A percentile compares a stretch with the other conserved stretches of the same genome.
Conservation (phyloP, 176 grass and related monocot species). For the Carex myosuroides region DNA sequence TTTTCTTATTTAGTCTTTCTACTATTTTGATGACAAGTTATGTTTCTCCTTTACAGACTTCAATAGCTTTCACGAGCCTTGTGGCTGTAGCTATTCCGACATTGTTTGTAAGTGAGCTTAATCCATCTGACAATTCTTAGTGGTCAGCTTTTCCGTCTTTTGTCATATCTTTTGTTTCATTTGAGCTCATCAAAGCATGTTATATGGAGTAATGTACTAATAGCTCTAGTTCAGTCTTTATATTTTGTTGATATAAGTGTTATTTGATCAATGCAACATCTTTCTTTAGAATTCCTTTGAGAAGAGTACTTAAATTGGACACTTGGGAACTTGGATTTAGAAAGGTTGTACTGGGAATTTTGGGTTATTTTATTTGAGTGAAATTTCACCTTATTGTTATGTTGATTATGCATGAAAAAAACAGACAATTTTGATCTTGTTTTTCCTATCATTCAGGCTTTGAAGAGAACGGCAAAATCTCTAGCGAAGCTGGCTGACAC, state of each 20-base stretch:
- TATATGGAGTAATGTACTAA: neutral
- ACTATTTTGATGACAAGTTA: neutral
- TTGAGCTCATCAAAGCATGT: neutral
- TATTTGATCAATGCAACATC: neutral
- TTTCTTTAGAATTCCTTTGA: neutral
- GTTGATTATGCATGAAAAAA: neutral
- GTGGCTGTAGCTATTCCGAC: conserved; percentile 58
- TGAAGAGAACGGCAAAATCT: conserved; percentile 67
- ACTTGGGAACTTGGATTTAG: conserved; percentile 9
- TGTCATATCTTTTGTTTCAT: neutral
- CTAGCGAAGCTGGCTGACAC: conserved; percentile 60
- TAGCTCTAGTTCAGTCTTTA: neutral
- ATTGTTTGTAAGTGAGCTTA: conserved; percentile 38
- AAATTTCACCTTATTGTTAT: neutral
- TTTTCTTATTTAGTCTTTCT: neutral
- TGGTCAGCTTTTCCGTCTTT: neutral
- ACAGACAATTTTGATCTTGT: neutral
- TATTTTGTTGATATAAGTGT: neutral
- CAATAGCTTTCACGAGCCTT: conserved; percentile 51
- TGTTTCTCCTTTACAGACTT: conserved; percentile 39
- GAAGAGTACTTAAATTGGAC: neutral
- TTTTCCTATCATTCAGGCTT: conserved; percentile 42
- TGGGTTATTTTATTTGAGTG: neutral
- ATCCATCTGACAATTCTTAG: neutral
- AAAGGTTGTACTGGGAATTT: neutral